phyloP scores from a whole-genome alignment of 306 rosid genomes.

The Quercus parvula region DNA sequence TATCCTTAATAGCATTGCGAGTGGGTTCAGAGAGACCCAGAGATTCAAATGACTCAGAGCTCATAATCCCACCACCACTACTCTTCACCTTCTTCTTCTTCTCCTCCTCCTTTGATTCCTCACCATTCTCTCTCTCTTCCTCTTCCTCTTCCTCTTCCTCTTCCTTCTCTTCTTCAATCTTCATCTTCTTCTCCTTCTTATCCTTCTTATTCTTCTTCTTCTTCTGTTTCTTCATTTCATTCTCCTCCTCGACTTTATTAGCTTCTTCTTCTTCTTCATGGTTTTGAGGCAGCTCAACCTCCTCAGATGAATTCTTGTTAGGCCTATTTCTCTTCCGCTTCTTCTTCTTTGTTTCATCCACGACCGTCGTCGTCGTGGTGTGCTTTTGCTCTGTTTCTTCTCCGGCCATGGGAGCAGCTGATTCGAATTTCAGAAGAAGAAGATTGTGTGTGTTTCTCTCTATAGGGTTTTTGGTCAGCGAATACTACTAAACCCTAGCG shows the following conservation, averaged over 20 bases:
- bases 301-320: conserved; percentile 18
- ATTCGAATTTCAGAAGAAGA: neutral
- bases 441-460: neutral
- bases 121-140: neutral
- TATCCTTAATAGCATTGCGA: conserved; percentile 47
- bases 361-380: neutral
- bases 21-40: conserved; percentile 65
- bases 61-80: conserved; percentile 58
- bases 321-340: conserved; percentile 62
- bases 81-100: conserved; percentile 17
- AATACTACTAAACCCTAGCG: too few species aligned
- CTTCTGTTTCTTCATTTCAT: conserved; percentile 4
- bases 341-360: conserved; percentile 31
- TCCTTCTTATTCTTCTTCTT: conserved; percentile 11
- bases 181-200: conserved; percentile 17
- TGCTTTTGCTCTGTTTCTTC: conserved; percentile 6
- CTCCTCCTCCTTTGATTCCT: conserved; percentile 15
- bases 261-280: neutral
- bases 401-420: conserved; percentile 36
- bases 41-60: conserved; percentile 44
- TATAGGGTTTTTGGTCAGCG: too few species aligned
- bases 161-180: conserved; percentile 2
- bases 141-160: conserved; percentile 2
- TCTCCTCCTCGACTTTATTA: neutral
- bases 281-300: neutral